A percentile compares a stretch with the other conserved stretches of the same genome.
Evolutionary conservation across 805 yeast genomes (phyloP).

Genomic region (Cyberlindnera samutprakarnensis): DNA sequence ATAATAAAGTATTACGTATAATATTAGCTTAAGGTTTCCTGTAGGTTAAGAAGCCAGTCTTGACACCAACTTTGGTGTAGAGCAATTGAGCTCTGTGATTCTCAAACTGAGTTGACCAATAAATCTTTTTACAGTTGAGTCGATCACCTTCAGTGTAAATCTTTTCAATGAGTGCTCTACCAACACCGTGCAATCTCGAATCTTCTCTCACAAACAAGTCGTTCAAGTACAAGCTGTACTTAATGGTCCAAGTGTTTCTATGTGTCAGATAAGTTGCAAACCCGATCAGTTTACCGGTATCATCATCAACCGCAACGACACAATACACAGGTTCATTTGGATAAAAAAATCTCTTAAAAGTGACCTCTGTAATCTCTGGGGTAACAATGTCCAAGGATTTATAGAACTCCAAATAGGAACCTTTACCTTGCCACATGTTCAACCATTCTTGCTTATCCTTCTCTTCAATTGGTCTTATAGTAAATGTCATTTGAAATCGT

Average conservation of each 20-base stretch:
- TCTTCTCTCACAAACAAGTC: slow-evolving; percentile 2
- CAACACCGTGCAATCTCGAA: slow-evolving; percentile 2
- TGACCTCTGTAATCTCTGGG: not conserved
- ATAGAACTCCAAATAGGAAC: slow-evolving; percentile 2
- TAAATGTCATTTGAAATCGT: slow-evolving; percentile 2
- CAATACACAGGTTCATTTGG: slow-evolving; percentile 2
- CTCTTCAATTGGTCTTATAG: slow-evolving; percentile 1
- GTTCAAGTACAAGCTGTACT: slow-evolving; percentile 1
- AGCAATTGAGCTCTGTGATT: slow-evolving; percentile 3
- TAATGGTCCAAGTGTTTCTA: slow-evolving; percentile 2
- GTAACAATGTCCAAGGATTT: slow-evolving; percentile 1
- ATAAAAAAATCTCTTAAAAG: slow-evolving; percentile 2
- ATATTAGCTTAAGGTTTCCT: slow-evolving; percentile 2
- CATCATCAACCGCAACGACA: slow-evolving; percentile 1
- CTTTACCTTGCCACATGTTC: slow-evolving; percentile 2
- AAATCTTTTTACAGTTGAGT: slow-evolving; percentile 1
- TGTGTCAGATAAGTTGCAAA: slow-evolving; percentile 2
- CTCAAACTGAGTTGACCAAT: slow-evolving; percentile 3
- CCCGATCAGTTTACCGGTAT: slow-evolving; percentile 1
- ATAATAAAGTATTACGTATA: too few relatives aligned
- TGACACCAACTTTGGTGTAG: slow-evolving; percentile 2
- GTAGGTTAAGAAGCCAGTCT: slow-evolving; percentile 2
- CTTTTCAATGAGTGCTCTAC: slow-evolving; percentile 1
- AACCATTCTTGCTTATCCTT: slow-evolving; percentile 2
- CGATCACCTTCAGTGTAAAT: slow-evolving; percentile 1